A percentile compares a stretch with the other conserved stretches of the same genome.
These are phyloP conservation scores for Aschersonia sp. DNA, from an alignment of 2,329 filamentous ascomycete species.

Conservation along the genomic window DNA sequence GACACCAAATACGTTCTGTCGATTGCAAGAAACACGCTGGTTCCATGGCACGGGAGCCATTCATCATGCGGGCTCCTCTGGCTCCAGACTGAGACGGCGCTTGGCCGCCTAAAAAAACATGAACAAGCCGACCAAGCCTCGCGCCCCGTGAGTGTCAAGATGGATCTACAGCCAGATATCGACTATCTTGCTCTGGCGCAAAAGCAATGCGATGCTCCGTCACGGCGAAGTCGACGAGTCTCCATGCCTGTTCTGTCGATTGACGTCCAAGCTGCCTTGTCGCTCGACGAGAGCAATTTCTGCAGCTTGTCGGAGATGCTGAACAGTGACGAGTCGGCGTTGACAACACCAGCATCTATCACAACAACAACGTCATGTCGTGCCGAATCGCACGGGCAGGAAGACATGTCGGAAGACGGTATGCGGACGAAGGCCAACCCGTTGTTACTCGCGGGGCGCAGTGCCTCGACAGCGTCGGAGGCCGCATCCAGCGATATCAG, in stretches of 20 bases:
- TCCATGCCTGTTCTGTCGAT: slow-evolving; percentile 1
- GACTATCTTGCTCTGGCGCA: slow-evolving; percentile 36
- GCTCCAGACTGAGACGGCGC: slow-evolving; percentile 14
- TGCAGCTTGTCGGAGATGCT: too few species aligned
- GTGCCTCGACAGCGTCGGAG: slow-evolving; percentile 13
- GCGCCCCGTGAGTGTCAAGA: slow-evolving; percentile 5
- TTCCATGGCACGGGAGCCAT: slow-evolving; percentile 28
- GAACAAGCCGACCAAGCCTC: slow-evolving; percentile 3
- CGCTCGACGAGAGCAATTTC: neutral
- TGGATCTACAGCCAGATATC: slow-evolving; percentile 40
- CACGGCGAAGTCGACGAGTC: slow-evolving; percentile 1
- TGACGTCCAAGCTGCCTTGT: slow-evolving; percentile 7
- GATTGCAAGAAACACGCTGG: slow-evolving; percentile 25
- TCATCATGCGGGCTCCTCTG: slow-evolving; percentile 13
- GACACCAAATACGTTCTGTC: slow-evolving; percentile 42
- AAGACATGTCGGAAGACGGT: neutral
- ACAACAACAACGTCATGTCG: too few species aligned
- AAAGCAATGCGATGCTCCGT: slow-evolving; percentile 8
- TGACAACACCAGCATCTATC: too few species aligned
- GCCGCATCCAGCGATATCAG: slow-evolving; percentile 10
- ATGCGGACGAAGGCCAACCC: neutral
- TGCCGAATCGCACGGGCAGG: too few species aligned
- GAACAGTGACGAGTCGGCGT: too few species aligned
- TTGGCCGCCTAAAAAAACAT: slow-evolving; percentile 4
- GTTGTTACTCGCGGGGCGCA: slow-evolving; percentile 4